A percentile compares a stretch with the other conserved stretches of the same genome.
These are phyloP conservation scores for Tylopilus sp. DNA, from an alignment of 1,284 basidiomycete species.

Conservation along the genomic window DNA sequence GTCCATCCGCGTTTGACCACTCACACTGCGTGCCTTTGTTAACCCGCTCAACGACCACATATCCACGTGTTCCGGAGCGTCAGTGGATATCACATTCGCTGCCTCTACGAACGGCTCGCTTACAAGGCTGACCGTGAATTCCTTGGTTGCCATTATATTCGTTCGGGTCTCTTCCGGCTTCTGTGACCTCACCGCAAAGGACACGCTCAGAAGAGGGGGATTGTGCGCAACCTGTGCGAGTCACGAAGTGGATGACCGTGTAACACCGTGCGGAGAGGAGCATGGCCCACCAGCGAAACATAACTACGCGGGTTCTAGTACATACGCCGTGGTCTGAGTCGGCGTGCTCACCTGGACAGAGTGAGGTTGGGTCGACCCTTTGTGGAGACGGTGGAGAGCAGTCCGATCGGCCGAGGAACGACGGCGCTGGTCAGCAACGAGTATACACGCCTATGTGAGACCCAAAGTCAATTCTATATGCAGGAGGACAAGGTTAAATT, in stretches of 20 bases:
- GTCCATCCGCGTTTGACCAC: conserved; percentile 21
- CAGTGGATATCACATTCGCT: conserved; percentile 64
- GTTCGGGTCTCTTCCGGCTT: conserved; percentile 61
- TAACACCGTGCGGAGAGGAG: conserved; percentile 22
- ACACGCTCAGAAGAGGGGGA: conserved; percentile 65
- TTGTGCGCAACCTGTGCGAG: conserved; percentile 52
- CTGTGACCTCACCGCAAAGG: conserved; percentile 44
- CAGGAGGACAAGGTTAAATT: conserved; percentile 13
- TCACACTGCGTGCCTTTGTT: conserved; percentile 58
- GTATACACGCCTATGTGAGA: conserved; percentile 46
- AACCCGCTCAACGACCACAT: conserved; percentile 77
- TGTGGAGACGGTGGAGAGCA: conserved; percentile 61
- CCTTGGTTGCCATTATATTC: conserved; percentile 64
- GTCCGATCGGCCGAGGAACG: conserved; percentile 69
- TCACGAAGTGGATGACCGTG: conserved; percentile 26
- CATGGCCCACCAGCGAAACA: conserved; percentile 45
- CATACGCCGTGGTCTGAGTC: neutral
- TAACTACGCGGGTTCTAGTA: conserved; percentile 39
- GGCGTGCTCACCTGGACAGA: conserved; percentile 49
- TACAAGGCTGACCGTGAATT: conserved; percentile 76
- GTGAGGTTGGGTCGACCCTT: conserved; percentile 63
- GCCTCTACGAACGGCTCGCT: conserved; percentile 73
- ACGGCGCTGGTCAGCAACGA: conserved; percentile 65
- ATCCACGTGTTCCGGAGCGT: conserved; percentile 60
- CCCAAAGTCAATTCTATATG: conserved; percentile 21